A percentile compares a stretch with the other conserved stretches of the same genome.
phyloP scores from a whole-genome alignment of 257 asterid genomes.

The Nicotiana sylvestris region DNA sequence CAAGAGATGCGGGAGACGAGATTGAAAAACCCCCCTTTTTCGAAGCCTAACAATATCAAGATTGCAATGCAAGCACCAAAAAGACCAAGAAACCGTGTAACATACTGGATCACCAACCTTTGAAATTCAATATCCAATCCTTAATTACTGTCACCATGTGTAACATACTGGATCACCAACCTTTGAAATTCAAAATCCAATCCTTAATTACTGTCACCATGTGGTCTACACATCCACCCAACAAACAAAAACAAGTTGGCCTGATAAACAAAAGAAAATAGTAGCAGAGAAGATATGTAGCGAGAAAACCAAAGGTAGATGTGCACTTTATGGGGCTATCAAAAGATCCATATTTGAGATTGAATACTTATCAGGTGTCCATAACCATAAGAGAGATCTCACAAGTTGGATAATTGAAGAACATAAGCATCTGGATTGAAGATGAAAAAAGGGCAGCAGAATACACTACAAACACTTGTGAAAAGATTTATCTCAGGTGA shows the following conservation, averaged over 20 bases:
- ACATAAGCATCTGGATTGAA: not conserved
- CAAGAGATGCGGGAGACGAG: not conserved
- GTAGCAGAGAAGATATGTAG: not conserved
- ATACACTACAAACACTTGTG: not conserved
- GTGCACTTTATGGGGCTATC: not conserved
- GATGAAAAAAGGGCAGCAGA: not conserved
- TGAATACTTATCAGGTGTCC: not conserved
- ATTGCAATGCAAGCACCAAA: not conserved
- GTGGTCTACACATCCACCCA: not conserved
- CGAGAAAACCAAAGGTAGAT: not conserved
- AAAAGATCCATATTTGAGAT: not conserved
- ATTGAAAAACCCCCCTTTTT: not conserved
- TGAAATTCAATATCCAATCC: not conserved
- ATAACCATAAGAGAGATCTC: not conserved
- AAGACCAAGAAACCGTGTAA: not conserved
- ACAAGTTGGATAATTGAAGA: not conserved
- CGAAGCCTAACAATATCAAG: not conserved
- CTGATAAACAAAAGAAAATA: too few relatives aligned
- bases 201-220: not conserved
- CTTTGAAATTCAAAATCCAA: not conserved
- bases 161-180: not conserved
- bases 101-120: not conserved
- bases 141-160: not conserved
- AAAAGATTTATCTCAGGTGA: too few relatives aligned
- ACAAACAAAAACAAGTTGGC: not conserved